A percentile compares a stretch with the other conserved stretches of the same genome.
These are phyloP conservation scores for Fusarium sp. DNA, from an alignment of 2,329 filamentous ascomycete genomes.

Conservation along the genomic window DNA sequence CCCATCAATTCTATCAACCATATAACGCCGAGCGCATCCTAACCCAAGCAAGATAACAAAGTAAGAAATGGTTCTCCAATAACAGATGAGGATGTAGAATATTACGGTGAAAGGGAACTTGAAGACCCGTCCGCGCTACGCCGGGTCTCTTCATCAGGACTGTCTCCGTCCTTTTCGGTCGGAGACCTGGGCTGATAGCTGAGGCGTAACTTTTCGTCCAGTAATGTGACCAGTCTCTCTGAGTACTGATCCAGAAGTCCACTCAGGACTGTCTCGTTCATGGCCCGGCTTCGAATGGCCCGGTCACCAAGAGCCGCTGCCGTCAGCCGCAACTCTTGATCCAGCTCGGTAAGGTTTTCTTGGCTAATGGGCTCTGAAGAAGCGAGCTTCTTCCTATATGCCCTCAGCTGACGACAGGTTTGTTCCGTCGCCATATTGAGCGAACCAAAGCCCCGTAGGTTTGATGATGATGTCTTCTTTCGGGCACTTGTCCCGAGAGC, in stretches of 20 bases:
- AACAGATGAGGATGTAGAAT: constrained; percentile 32
- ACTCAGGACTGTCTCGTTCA: constrained; percentile 72
- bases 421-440: constrained; percentile 76
- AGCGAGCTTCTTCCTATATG: constrained; percentile 75
- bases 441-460: constrained; percentile 67
- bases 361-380: constrained; percentile 70
- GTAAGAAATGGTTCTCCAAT: constrained; percentile 26
- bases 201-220: constrained; percentile 79
- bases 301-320: constrained; percentile 72
- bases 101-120: constrained; percentile 55
- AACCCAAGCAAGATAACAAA: constrained; percentile 26
- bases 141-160: constrained; percentile 51
- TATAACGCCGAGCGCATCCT: constrained; percentile 42
- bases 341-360: constrained; percentile 73
- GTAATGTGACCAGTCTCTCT: constrained; percentile 77
- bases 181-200: constrained; percentile 55
- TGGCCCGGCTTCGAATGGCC: constrained; percentile 66
- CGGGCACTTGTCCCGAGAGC: constrained; percentile 62
- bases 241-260: constrained; percentile 83
- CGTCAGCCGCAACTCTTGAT: constrained; percentile 75
- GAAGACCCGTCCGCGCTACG: constrained; percentile 55
- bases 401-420: constrained; percentile 72
- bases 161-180: constrained; percentile 49
- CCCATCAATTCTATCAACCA: constrained; percentile 31
- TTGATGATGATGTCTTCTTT: constrained; percentile 65